phyloP scores from a whole-genome alignment of 148 eudicot genomes.

The Polygonum maritimum region DNA sequence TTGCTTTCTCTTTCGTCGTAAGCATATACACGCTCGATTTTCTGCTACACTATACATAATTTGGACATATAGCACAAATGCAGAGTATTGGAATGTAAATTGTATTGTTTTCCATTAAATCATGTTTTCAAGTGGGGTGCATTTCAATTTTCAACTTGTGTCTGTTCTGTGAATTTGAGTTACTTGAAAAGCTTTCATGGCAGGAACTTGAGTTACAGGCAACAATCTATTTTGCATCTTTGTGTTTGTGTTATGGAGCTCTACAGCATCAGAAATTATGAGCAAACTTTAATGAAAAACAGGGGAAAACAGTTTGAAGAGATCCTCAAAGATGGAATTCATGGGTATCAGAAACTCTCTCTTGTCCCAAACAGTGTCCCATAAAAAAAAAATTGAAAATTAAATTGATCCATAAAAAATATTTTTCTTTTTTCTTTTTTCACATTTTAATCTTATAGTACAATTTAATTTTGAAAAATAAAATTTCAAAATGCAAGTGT shows the following conservation, averaged over 20 bases:
- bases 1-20: not conserved
- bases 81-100: not conserved
- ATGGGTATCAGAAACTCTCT: not conserved
- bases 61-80: not conserved
- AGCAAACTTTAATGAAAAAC: not conserved
- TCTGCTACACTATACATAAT: not conserved
- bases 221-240: not conserved
- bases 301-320: not conserved
- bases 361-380: too few species aligned
- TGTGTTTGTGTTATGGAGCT: too few species aligned
- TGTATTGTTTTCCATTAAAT: not conserved
- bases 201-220: not conserved
- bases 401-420: too few species aligned
- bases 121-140: not conserved
- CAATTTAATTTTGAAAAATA: too few species aligned
- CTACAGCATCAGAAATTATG: not conserved
- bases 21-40: not conserved
- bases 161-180: not conserved
- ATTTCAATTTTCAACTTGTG: not conserved
- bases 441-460: too few species aligned
- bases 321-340: not conserved
- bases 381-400: too few species aligned
- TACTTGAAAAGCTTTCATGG: too few species aligned
- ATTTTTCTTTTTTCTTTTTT: too few species aligned
- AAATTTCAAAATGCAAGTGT: too few species aligned